phyloP scores from a whole-genome alignment of 2,329 filamentous ascomycete genomes.

The Truncatella angustata region DNA sequence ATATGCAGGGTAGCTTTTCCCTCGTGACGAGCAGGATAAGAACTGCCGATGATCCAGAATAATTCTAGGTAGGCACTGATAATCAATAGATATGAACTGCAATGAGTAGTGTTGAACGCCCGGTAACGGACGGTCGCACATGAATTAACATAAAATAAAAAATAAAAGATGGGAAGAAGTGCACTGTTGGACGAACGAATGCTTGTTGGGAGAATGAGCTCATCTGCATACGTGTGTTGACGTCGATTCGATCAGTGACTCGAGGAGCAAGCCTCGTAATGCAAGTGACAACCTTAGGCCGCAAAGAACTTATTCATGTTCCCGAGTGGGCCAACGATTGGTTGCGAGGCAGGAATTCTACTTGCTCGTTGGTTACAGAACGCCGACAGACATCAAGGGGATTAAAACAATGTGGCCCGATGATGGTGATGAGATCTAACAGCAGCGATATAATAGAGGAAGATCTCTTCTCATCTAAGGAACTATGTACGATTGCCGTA shows the following conservation, averaged over 20 bases:
- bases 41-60: not conserved
- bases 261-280: not conserved
- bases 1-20: not conserved
- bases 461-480: too few species aligned
- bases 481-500: too few species aligned
- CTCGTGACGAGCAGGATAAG: too few species aligned
- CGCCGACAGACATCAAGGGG: not conserved
- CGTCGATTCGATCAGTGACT: not conserved
- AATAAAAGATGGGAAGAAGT: not conserved
- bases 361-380: not conserved
- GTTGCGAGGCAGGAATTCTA: not conserved
- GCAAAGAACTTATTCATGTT: not conserved
- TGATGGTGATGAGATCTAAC: not conserved
- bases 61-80: not conserved
- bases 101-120: too few species aligned
- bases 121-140: too few species aligned
- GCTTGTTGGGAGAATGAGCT: not conserved
- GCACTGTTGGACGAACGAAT: not conserved
- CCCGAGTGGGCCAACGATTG: not conserved
- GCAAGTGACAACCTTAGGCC: slow-evolving; percentile 5
- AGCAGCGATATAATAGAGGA: not conserved
- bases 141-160: not conserved
- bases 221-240: not conserved
- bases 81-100: not conserved
- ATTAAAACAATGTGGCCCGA: not conserved